Conservation (phyloP, 345 rosid species). For the Mercurialis annua region DNA sequence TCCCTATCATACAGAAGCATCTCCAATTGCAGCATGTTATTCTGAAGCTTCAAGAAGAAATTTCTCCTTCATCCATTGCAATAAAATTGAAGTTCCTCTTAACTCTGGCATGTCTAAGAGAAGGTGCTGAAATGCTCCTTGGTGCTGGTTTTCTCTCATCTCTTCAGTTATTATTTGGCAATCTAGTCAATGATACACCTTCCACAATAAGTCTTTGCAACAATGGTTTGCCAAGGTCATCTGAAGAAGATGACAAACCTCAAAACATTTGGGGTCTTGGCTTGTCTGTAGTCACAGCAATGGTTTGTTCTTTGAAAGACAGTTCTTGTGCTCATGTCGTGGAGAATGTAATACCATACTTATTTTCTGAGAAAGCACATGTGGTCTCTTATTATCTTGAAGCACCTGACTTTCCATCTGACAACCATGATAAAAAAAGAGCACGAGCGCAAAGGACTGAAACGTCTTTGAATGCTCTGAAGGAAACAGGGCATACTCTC, state of each 20-base stretch:
- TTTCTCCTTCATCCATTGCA: constrained; percentile 42
- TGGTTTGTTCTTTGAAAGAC: constrained; percentile 68
- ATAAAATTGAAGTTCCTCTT: constrained; percentile 64
- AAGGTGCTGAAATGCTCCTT: constrained; percentile 84
- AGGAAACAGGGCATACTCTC: constrained; percentile 84
- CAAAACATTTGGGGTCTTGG: constrained; percentile 77
- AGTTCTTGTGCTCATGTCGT: constrained; percentile 44
- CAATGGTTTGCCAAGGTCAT: constrained; percentile 26
- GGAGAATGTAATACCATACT: constrained; percentile 61
- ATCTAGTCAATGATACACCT: constrained; percentile 40
- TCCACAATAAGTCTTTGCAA: constrained; percentile 36
- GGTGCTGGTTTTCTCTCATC: constrained; percentile 62
- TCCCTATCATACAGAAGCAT: constrained; percentile 64
- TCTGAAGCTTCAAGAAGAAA: constrained; percentile 62
- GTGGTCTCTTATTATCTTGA: constrained; percentile 60
- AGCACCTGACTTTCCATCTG: constrained; percentile 71
- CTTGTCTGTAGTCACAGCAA: constrained; percentile 72
- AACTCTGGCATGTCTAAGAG: constrained; percentile 72
- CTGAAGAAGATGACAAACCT: constrained; percentile 50
- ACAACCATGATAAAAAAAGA: constrained; percentile 62
- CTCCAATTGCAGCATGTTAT: constrained; percentile 58
- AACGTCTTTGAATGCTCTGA: constrained; percentile 62
- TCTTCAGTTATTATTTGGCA: constrained; percentile 57
- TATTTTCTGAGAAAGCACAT: constrained; percentile 67
- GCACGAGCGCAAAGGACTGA: constrained; percentile 50